Percentiles rank a stretch among this genome's conserved stretches.
Conservation (phyloP, 352 stramenopile genomes). For the Aphanomyces cochlioides region DNA sequence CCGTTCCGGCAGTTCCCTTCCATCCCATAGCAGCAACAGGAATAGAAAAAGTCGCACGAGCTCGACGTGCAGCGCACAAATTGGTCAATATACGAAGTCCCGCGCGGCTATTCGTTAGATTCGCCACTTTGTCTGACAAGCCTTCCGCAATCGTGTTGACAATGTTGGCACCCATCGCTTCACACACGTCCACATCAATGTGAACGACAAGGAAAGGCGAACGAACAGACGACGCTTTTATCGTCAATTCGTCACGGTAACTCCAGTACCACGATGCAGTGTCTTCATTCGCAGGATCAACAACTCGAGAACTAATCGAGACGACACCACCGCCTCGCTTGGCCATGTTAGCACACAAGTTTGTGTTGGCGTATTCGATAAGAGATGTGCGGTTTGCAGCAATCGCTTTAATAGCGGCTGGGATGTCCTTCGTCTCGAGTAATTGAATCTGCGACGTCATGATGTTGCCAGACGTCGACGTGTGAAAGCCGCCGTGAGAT, state of each 20-base stretch:
- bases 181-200: constrained; percentile 82
- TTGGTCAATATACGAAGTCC: constrained; percentile 88
- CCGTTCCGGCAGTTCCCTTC: constrained; percentile 73
- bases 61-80: constrained; percentile 77
- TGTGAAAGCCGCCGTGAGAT: constrained; percentile 64
- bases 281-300: constrained; percentile 45
- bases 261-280: constrained; percentile 50
- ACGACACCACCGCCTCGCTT: constrained; percentile 73
- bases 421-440: constrained; percentile 63
- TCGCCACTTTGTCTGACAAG: constrained; percentile 64
- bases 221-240: constrained; percentile 38
- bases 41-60: constrained; percentile 66
- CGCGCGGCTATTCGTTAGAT: constrained; percentile 54
- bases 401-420: constrained; percentile 50
- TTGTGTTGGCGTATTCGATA: constrained; percentile 68
- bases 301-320: constrained; percentile 77
- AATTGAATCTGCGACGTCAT: constrained; percentile 87
- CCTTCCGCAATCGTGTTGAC: constrained; percentile 86
- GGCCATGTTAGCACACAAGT: constrained; percentile 81
- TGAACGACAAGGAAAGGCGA: constrained; percentile 73
- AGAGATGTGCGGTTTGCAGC: constrained; percentile 50
- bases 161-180: constrained; percentile 87
- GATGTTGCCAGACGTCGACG: constrained; percentile 70
- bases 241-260: constrained; percentile 50
- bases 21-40: constrained; percentile 66